Conservation (phyloP, 306 rosid species). For the Prosopis cineraria region DNA sequence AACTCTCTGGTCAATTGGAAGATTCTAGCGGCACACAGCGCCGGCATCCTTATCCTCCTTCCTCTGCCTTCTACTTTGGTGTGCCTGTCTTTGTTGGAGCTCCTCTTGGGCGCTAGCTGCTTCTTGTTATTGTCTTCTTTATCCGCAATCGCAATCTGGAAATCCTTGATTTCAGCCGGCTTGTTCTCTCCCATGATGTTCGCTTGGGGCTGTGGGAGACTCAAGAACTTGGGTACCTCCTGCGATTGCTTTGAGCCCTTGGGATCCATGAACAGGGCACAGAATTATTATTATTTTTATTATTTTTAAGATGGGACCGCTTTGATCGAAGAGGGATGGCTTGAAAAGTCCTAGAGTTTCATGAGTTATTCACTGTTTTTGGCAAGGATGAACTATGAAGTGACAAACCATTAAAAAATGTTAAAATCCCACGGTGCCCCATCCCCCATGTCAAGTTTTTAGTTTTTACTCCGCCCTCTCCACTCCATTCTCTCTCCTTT, state of each 20-base stretch:
- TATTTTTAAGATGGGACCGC: slow-evolving; percentile 47
- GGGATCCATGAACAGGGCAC: slow-evolving; percentile 86
- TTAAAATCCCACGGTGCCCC: slow-evolving; percentile 56
- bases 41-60: slow-evolving; percentile 96
- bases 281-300: background rate
- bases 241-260: slow-evolving; percentile 83
- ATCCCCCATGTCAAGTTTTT: slow-evolving; percentile 38
- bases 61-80: slow-evolving; percentile 97
- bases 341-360: slow-evolving; percentile 80
- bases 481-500: slow-evolving; percentile 1
- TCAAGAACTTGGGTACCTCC: slow-evolving; percentile 27
- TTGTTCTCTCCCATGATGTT: slow-evolving; percentile 71
- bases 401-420: slow-evolving; percentile 40
- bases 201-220: slow-evolving; percentile 23
- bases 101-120: slow-evolving; percentile 89
- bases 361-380: slow-evolving; percentile 84
- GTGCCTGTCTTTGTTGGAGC: slow-evolving; percentile 94
- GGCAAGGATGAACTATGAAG: slow-evolving; percentile 53
- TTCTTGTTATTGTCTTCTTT: slow-evolving; percentile 64
- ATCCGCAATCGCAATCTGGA: slow-evolving; percentile 72
- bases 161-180: slow-evolving; percentile 71
- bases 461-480: slow-evolving; percentile 3
- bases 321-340: slow-evolving; percentile 73
- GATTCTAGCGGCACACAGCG: slow-evolving; percentile 88
- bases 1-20: slow-evolving; percentile 92